These are phyloP conservation scores for Dianthus caryophyllus DNA, from an alignment of 148 eudicot genomes.

Conservation along the genomic window DNA sequence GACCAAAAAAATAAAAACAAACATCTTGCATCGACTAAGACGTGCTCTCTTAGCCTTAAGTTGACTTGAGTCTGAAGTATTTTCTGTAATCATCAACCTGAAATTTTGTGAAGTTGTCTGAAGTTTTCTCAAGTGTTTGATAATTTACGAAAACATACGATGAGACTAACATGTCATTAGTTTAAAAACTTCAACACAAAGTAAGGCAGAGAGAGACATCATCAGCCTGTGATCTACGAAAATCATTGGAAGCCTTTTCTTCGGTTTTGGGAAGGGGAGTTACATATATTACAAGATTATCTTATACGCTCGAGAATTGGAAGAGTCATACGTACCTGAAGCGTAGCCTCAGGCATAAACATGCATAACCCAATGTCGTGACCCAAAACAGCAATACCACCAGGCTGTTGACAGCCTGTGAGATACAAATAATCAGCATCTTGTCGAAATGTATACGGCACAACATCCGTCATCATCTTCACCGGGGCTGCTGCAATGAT, in stretches of 20 bases:
- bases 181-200: slow-evolving; percentile 8
- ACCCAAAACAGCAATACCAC: slow-evolving; percentile 81
- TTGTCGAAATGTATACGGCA: slow-evolving; percentile 81
- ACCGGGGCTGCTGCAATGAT: slow-evolving; percentile 75
- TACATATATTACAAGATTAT: neutral
- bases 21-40: neutral
- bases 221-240: neutral
- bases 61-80: no score
- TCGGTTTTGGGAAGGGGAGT: neutral
- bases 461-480: slow-evolving; percentile 96
- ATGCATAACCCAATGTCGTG: slow-evolving; percentile 89
- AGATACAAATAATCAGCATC: slow-evolving; percentile 77
- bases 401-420: slow-evolving; percentile 95
- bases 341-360: slow-evolving; percentile 86
- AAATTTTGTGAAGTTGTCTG: no score
- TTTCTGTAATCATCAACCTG: no score
- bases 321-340: slow-evolving; percentile 43
- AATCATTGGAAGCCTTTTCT: neutral
- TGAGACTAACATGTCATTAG: no score
- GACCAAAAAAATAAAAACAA: neutral
- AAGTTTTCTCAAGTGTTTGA: no score
- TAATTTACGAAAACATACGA: no score
- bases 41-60: no score
- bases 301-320: slow-evolving; percentile 10
- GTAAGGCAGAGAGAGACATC: neutral